Evolutionary conservation across 106 monocot species (phyloP).

Genomic region (Hemerocallis citrina): DNA sequence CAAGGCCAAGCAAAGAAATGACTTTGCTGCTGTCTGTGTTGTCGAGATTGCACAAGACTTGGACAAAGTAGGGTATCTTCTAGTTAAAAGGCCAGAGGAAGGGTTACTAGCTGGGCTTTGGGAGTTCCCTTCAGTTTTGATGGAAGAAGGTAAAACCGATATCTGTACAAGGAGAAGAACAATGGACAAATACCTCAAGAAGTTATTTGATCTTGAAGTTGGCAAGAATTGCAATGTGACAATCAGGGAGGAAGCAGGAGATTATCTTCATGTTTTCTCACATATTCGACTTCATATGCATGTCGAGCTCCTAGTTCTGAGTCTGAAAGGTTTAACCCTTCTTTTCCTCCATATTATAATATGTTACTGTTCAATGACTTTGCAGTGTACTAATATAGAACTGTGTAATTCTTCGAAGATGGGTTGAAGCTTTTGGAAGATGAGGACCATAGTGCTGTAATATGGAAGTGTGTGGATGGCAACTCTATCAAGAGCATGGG

Average conservation of each 20-base stretch:
- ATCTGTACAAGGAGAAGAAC: conserved; percentile 37
- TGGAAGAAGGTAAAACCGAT: conserved; percentile 40
- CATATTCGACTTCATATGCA: conserved; percentile 85
- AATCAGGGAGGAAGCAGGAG: conserved; percentile 64
- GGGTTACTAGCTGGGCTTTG: conserved; percentile 94
- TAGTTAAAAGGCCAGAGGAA: conserved; percentile 80
- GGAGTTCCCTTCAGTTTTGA: conserved; percentile 83
- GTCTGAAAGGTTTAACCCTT: conserved; percentile 37
- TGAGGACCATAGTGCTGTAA: conserved; percentile 5
- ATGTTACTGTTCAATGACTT: background rate
- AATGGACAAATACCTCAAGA: conserved; percentile 59
- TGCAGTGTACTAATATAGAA: background rate
- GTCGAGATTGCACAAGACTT: conserved; percentile 41
- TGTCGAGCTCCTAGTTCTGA: conserved; percentile 70
- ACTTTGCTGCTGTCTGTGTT: conserved; percentile 88
- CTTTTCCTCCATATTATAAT: background rate
- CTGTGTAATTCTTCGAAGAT: conserved; percentile 23
- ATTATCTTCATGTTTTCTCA: conserved; percentile 82
- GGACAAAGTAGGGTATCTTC: conserved; percentile 44
- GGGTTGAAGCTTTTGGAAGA: conserved; percentile 12
- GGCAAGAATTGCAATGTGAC: conserved; percentile 24
- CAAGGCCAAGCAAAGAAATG: conserved; percentile 62
- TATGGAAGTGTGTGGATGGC: conserved; percentile 56
- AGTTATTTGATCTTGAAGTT: conserved; percentile 34
- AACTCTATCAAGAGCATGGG: conserved; percentile 58